Evolutionary conservation across 192 early-diverging fungal species (phyloP).

Genomic region (Pilobolus umbonatus): DNA sequence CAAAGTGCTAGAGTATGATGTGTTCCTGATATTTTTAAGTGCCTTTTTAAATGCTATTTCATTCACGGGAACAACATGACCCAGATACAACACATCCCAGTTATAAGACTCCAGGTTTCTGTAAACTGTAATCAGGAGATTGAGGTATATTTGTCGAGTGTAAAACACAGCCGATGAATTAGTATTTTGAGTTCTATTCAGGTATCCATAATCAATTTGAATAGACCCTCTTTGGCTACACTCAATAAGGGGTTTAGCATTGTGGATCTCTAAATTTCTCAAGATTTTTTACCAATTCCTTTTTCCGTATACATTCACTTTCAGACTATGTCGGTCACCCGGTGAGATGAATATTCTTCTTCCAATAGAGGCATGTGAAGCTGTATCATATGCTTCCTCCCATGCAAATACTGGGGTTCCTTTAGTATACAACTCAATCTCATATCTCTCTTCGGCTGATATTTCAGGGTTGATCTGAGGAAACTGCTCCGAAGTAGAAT

Average conservation of each 20-base stretch:
- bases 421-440: conserved; percentile 64
- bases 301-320: conserved; percentile 71
- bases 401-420: conserved; percentile 53
- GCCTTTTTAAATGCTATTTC: neutral
- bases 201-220: conserved; percentile 66
- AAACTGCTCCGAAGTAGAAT: conserved; percentile 37
- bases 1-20: neutral
- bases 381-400: conserved; percentile 32
- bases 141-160: conserved; percentile 61
- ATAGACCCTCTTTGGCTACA: conserved; percentile 62
- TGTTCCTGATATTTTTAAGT: neutral
- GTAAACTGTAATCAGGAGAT: conserved; percentile 66
- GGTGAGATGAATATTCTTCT: conserved; percentile 45
- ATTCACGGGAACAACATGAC: conserved; percentile 1
- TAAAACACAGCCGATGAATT: conserved; percentile 41
- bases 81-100: conserved; percentile 60
- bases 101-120: conserved; percentile 56
- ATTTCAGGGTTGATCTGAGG: conserved; percentile 40
- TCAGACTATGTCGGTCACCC: conserved; percentile 45
- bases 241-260: conserved; percentile 20
- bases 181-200: conserved; percentile 29
- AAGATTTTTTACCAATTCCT: conserved; percentile 48
- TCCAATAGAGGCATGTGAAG: conserved; percentile 10
- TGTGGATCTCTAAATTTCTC: neutral
- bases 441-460: conserved; percentile 67